Evolutionary conservation across 768 basidiomycete species (phyloP), one percentile per base, ranked within the genome.

Genomic region (Zangia roseola): DNA sequence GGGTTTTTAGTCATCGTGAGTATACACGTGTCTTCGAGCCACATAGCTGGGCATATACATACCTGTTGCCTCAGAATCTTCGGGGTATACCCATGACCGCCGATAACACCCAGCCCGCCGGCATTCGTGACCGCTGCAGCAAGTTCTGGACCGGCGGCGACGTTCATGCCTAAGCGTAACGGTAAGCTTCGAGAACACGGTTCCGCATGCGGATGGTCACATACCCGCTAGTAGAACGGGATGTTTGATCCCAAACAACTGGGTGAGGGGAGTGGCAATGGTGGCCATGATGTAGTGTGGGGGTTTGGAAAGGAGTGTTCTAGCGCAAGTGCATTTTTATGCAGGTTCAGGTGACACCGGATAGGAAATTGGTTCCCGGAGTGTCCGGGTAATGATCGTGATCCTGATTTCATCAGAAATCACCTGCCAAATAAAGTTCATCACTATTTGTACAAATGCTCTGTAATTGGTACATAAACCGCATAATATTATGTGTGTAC

Each of bases 71-170:
- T 81, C 20, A 93, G 77, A 43, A 89, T 75, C 67, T 87, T 88
- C 19, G 88, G 88, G 3, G 91, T 91, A 64, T 87, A 93, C 0
- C 90, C 90, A 26, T 88, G 75, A 45, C 94, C 94, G 31, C 94
- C 94, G 52, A 97, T 91, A 43, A 95, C 91, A 54, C 94, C 94
- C 36, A 97, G 58, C 43, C 94, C 94, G 40, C 94, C 93, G 23
- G 92, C 94, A 60, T 95, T 97, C 37, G 91, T 91, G 49, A 95
- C 93, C 33, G 91, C 93, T 34, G 93, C 94, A 16, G 92, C 93
- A 21, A 94, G 81, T 66, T 94, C 91, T 16, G 93, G 80, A 20
- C 83, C 83, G 7, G 81, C 80, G 17, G 83, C 81, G 14, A 83
- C 81, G 54, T 83, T 83, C 81, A 82, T 83, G 25, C 83, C 79